Evolutionary conservation across 2,329 filamentous ascomycete genomes (phyloP), one percentile per base, ranked within the genome.

Genomic region (Teratosphaeriaceae sp.): DNA sequence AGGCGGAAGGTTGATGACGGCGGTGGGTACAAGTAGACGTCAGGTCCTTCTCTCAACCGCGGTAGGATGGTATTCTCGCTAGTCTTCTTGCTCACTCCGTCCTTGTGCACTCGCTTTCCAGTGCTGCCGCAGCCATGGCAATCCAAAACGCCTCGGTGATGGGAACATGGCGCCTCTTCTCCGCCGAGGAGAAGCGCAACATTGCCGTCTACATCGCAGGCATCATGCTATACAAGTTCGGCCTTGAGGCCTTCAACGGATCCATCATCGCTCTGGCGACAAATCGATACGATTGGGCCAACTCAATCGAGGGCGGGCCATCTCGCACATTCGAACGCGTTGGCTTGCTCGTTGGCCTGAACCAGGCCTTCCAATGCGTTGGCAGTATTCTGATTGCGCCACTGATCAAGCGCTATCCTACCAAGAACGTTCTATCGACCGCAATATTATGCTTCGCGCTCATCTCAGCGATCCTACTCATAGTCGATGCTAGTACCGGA

Each of bases 211-310:
- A 34, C 15, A 19, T 34, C 8, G 30, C 9, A 9, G 30, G 30
- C 8, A 34, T 34, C 30, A 34, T 34, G 30, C 30, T 34, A 15
- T 34, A 34, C 30, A 34, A 34, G 30, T 34, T 34, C 16, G 30
- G 30, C 30, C 30, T 34, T 34, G 30, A 34, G 30, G 30, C 30
- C 7, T 34, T 34, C 15, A 34, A 34, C 30, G 30, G 30, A 7
- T 34, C 30, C 7, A 34, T 34, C 16, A n/a, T n/a, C 12, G 30
- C 30, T 34, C 30, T 34, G 7, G 30, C 30, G 15, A 34, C 30
- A 8, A 34, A 34, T 19, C 30, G 30, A 19, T 34, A 34, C 30
- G 30, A 34, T 15, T 34, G 9, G 9, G 30, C 7, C 7, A 19
- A 7, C 16, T 7, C 12, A 7, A 8, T 8, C 7, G 7, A 7